Percentiles rank a stretch among this genome's conserved stretches.
phyloP scores from a whole-genome alignment of 805 yeast species.

The Pichia pseudocactophila region DNA sequence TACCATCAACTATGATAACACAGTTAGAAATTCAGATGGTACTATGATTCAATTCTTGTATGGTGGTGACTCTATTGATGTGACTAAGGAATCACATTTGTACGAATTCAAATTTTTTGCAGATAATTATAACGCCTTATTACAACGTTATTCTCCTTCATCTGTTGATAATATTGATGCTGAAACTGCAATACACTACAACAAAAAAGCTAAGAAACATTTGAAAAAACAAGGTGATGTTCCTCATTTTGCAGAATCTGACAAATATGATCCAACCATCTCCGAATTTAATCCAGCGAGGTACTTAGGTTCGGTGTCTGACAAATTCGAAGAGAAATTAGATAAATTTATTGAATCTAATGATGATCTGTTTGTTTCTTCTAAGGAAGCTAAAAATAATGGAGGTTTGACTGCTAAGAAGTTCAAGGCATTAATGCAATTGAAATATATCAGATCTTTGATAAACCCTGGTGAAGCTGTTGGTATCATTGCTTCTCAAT shows the following conservation, averaged over 20 bases:
- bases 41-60: constrained; percentile 87
- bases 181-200: constrained; percentile 68
- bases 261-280: constrained; percentile 80
- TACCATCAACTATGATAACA: constrained; percentile 85
- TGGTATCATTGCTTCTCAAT: constrained; percentile 96
- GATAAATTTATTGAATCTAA: constrained; percentile 59
- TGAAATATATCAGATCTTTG: constrained; percentile 94
- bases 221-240: constrained; percentile 52
- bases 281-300: constrained; percentile 82
- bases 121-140: constrained; percentile 80
- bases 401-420: constrained; percentile 62
- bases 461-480: constrained; percentile 97
- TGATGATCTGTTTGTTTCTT: constrained; percentile 44
- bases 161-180: constrained; percentile 72
- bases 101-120: constrained; percentile 87
- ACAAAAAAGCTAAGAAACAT: constrained; percentile 73
- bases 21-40: constrained; percentile 95
- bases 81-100: constrained; percentile 90
- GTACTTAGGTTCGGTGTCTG: constrained; percentile 89
- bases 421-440: constrained; percentile 94
- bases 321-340: constrained; percentile 72
- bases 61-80: constrained; percentile 96
- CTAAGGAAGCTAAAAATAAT: constrained; percentile 37
- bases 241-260: constrained; percentile 52
- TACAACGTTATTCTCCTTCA: constrained; percentile 80